phyloP scores from a whole-genome alignment of 768 basidiomycete genomes.

The Lactifluus volemus region DNA sequence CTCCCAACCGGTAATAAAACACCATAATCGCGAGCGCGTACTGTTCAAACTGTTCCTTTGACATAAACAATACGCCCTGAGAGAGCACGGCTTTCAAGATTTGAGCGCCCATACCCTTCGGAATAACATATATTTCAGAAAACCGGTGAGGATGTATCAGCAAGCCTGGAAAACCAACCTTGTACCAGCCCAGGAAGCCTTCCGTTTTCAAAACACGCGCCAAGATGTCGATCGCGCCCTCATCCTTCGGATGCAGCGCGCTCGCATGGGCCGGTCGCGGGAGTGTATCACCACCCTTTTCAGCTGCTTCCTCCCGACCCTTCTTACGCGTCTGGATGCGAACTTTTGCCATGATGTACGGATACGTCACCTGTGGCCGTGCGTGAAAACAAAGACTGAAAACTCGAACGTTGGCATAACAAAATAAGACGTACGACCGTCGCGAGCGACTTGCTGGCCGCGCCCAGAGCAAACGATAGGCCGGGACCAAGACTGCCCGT shows the following conservation, averaged over 20 bases:
- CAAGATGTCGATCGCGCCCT: conserved; percentile 74
- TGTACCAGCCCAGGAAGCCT: conserved; percentile 92
- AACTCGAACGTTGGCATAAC: neutral
- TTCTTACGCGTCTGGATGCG: conserved; percentile 81
- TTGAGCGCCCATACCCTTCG: conserved; percentile 91
- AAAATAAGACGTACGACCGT: conserved; percentile 61
- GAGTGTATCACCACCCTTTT: conserved; percentile 26
- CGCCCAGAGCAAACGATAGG: conserved; percentile 79
- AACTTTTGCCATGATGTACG: conserved; percentile 95
- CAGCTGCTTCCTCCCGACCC: conserved; percentile 38
- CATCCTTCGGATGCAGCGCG: conserved; percentile 36
- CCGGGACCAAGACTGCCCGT: conserved; percentile 62
- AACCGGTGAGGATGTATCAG: neutral
- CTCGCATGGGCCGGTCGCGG: conserved; percentile 29
- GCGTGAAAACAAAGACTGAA: neutral
- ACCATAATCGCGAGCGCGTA: conserved; percentile 73
- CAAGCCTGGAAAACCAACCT: conserved; percentile 41
- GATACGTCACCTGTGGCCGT: conserved; percentile 70
- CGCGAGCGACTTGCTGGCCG: conserved; percentile 89
- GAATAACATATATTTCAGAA: neutral
- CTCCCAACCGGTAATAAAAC: conserved; percentile 23
- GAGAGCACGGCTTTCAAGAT: conserved; percentile 92
- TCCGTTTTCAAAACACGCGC: conserved; percentile 60
- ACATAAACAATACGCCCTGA: conserved; percentile 92
- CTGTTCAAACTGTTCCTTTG: conserved; percentile 94